Evolutionary conservation across 345 rosid genomes (phyloP).

Genomic region (Bruguiera gymnorhiza): DNA sequence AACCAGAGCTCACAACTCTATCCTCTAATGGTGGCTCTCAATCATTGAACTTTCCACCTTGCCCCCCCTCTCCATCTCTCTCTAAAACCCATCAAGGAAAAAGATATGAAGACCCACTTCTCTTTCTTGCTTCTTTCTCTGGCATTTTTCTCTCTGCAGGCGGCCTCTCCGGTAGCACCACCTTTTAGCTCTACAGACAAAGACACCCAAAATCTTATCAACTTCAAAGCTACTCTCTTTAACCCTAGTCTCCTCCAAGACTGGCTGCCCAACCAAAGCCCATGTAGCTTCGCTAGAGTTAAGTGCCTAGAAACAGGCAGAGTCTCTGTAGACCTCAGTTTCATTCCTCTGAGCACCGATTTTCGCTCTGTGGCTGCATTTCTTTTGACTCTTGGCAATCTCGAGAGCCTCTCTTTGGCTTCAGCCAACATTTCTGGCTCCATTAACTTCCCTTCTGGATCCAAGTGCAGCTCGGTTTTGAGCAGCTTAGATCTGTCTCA

Average conservation of each 20-base stretch:
- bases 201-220: conserved; percentile 57
- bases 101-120: conserved; percentile 18
- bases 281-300: conserved; percentile 67
- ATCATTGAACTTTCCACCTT: neutral
- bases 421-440: conserved; percentile 55
- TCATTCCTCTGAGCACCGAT: conserved; percentile 41
- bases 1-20: conserved; percentile 12
- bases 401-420: conserved; percentile 54
- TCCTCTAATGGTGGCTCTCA: conserved; percentile 17
- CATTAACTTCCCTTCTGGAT: conserved; percentile 46
- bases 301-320: conserved; percentile 48
- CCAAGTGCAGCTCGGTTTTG: conserved; percentile 63
- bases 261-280: conserved; percentile 61
- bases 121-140: conserved; percentile 7
- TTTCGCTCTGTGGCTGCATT: conserved; percentile 52
- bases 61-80: neutral
- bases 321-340: conserved; percentile 57
- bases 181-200: conserved; percentile 11
- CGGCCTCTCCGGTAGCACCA: neutral
- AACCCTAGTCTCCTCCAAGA: conserved; percentile 45
- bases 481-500: conserved; percentile 68
- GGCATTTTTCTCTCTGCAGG: conserved; percentile 4
- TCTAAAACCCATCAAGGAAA: neutral
- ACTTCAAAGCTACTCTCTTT: conserved; percentile 51
- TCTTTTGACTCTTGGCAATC: conserved; percentile 46